Percentiles rank a stretch among this genome's conserved stretches.
Evolutionary conservation across 73 alveolate species (phyloP).

Genomic region (Symbiodinium natans): DNA sequence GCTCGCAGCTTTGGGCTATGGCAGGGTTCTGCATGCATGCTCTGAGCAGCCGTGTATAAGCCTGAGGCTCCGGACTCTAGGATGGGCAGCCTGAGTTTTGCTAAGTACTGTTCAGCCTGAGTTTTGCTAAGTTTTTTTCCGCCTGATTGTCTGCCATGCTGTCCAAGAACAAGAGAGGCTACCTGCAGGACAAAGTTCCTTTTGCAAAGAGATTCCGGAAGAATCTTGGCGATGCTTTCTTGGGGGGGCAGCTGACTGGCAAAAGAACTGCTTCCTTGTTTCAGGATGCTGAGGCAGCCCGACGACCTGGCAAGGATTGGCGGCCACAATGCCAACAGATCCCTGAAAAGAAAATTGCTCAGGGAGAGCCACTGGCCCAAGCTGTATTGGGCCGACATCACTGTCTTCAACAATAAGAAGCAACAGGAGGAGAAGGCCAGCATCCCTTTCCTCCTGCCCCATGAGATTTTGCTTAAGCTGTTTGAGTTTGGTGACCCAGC

Average conservation of each 20-base stretch:
- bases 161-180: no score
- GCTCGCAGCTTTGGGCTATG: no score
- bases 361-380: not conserved
- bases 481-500: not conserved
- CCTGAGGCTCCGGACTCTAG: no score
- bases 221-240: not conserved
- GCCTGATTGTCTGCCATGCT: no score
- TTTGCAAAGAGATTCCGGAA: not conserved
- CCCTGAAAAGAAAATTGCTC: not conserved
- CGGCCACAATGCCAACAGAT: not conserved
- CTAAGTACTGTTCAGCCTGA: no score
- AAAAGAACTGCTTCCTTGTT: not conserved
- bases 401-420: not conserved
- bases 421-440: not conserved
- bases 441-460: not conserved
- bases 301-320: not conserved
- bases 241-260: not conserved
- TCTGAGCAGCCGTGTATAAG: no score
- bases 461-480: not conserved
- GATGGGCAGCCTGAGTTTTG: no score
- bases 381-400: not conserved
- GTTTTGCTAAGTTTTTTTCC: no score
- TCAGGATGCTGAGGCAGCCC: not conserved
- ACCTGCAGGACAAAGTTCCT: no score
- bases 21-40: no score